Conservation (phyloP, 2,329 filamentous ascomycete species). For the Cytospora piceae region DNA sequence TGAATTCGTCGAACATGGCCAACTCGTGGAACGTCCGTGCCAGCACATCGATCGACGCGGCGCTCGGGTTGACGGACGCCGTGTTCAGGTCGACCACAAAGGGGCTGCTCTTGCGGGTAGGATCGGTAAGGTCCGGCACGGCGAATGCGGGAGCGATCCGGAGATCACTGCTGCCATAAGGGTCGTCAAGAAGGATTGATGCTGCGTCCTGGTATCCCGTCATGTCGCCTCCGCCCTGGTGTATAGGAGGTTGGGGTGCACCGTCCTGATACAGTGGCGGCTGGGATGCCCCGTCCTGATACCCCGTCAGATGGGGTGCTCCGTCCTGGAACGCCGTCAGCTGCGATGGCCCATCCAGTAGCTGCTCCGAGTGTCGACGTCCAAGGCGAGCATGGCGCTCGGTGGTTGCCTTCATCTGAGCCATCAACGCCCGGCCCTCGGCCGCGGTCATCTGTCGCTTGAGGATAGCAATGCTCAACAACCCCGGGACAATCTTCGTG, state of each 20-base stretch:
- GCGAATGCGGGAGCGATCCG: neutral
- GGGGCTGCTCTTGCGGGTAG: neutral
- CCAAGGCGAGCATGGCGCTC: neutral
- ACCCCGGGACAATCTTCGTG: constrained; percentile 34
- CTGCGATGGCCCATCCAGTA: neutral
- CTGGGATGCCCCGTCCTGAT: neutral
- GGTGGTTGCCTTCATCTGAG: neutral
- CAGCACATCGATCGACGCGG: constrained; percentile 13
- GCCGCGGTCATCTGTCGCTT: constrained; percentile 25
- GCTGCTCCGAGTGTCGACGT: neutral
- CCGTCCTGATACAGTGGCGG: neutral
- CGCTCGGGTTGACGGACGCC: constrained; percentile 13
- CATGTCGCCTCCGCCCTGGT: neutral
- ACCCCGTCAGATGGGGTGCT: neutral
- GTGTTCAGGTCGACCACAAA: constrained; percentile 27
- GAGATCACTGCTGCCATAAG: neutral
- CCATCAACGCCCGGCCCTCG: constrained; percentile 28
- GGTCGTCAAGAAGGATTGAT: neutral
- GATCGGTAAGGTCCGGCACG: neutral
- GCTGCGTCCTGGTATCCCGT: neutral
- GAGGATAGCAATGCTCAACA: constrained; percentile 35
- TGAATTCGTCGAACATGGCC: constrained; percentile 20
- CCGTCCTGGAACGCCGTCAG: neutral
- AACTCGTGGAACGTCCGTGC: constrained; percentile 9
- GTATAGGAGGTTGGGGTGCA: neutral